Evolutionary conservation across 106 monocot genomes (phyloP), one percentile per base, ranked within the genome.

Genomic region (Allium sativum): DNA sequence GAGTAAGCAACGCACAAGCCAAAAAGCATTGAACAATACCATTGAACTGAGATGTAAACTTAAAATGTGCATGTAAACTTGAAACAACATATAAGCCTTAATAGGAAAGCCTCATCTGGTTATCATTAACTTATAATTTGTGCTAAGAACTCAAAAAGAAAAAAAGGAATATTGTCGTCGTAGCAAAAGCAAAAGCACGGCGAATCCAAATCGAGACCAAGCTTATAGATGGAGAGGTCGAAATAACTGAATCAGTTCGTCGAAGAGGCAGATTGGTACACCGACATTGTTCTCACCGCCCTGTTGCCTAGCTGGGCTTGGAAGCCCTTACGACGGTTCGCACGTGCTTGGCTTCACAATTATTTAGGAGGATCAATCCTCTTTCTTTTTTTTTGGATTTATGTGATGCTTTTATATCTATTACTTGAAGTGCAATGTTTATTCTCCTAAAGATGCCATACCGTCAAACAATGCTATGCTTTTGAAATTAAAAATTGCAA

Each of bases 381-480:
- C 42, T 82, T 82, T 79, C 62, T 87, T 63, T 18, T 62, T n/a
- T 51, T 79, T 79, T 41, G 79, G 79, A 2, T 70, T 87, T 59
- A 56, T 82, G 52, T 82, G 82, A 79, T 74, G 72, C 65, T 79
- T 82, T 71, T 82, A 78, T 65, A 75, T 86, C 70, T 86, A 86
- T 65, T 68, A 70, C 76, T 70, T 59, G 55, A 82, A 82, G 73
- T 73, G 73, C 67, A 76, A 79, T 42, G 76, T 72, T 41, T 79
- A 87, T 67, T 4, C 82, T 21, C 79, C 76, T 21, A 87, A 87
- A 77, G 88, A 88, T 80, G 50, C 67, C 22, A 78, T 88, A 43
- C 88, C 88, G 17, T 74, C 88, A 52, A 83, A 78, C 42, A 80
- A 61, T 45, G 88, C 88, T 47, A 88, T 88, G 77, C 68, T 75